Conservation (phyloP, 78 protist genomes). For the Protostelium mycophagum region DNA sequence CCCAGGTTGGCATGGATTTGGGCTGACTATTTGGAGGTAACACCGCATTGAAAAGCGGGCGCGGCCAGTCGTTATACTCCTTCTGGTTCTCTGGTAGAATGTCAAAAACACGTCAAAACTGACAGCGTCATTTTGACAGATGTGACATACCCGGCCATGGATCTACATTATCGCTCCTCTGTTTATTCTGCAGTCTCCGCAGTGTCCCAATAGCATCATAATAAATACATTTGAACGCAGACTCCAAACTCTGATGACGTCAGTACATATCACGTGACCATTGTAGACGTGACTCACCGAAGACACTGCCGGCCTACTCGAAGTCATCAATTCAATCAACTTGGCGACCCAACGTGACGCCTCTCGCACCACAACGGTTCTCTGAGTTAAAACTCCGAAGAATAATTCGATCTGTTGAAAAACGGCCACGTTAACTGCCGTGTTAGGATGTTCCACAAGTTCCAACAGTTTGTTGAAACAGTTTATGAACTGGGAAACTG, state of each 20-base stretch:
- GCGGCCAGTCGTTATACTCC: background rate
- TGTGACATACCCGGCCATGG: background rate
- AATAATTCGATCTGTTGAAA: too few species aligned
- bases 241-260: background rate
- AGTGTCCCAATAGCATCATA: background rate
- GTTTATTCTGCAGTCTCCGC: background rate
- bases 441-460: too few species aligned
- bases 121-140: background rate
- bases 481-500: too few species aligned
- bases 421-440: too few species aligned
- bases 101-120: background rate
- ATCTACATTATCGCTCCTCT: background rate
- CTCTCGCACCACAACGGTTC: background rate
- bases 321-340: background rate
- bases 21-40: background rate
- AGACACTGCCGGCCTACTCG: too few species aligned
- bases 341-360: background rate
- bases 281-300: background rate
- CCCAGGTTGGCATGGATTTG: background rate
- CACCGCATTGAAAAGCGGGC: background rate
- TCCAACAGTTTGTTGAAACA: too few species aligned
- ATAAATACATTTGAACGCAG: background rate
- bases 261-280: background rate
- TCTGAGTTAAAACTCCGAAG: background rate
- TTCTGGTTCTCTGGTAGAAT: background rate